Conservation (phyloP, 305 asterid genomes). For the Coffea humblotiana region DNA sequence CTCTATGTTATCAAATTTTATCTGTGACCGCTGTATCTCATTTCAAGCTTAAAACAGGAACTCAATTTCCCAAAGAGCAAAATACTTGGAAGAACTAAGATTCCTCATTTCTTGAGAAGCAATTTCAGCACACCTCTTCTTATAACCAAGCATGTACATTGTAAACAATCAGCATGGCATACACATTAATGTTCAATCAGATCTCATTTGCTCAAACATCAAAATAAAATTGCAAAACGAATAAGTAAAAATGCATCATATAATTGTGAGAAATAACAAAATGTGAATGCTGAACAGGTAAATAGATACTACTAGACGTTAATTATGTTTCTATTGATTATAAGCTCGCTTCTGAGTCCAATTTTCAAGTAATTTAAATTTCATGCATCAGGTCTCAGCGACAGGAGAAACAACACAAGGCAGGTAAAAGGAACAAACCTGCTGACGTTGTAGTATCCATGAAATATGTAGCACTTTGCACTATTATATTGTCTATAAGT, state of each 20-base stretch:
- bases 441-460: not conserved
- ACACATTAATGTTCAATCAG: not conserved
- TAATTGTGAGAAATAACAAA: not conserved
- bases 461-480: not conserved
- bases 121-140: not conserved
- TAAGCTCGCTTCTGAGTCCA: not conserved
- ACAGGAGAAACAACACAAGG: not conserved
- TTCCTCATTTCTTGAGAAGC: not conserved
- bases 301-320: not conserved
- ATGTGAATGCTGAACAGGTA: not conserved
- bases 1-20: not conserved
- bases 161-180: not conserved
- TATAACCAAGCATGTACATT: no score
- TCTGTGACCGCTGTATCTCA: not conserved
- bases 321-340: not conserved
- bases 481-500: not conserved
- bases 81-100: not conserved
- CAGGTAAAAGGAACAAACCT: not conserved
- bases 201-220: not conserved
- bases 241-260: slow-evolving; percentile 1
- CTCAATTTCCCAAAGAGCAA: not conserved
- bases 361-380: not conserved
- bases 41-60: not conserved
- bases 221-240: not conserved
- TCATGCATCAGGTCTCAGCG: not conserved